Evolutionary conservation across 495 filamentous ascomycete species (phyloP).

Genomic region (Podospora fimiseda): DNA sequence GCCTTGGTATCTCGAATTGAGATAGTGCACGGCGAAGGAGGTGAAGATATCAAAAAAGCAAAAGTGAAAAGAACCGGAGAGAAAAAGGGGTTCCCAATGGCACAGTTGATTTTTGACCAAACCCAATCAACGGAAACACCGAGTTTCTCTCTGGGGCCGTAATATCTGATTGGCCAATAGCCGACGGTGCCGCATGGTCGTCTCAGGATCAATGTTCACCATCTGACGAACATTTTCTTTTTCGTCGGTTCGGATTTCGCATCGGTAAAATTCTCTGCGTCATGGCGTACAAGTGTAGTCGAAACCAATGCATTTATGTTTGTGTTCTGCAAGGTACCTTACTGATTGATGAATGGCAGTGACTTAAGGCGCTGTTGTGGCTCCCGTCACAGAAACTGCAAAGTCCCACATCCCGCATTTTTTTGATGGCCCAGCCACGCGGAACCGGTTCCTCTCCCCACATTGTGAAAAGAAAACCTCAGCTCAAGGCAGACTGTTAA

Average conservation of each 20-base stretch:
- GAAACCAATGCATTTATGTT: not conserved
- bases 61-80: not conserved
- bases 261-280: constrained; percentile 1
- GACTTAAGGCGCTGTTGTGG: constrained; percentile 3
- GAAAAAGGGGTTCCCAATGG: not conserved
- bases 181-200: constrained; percentile 5
- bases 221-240: not conserved
- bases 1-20: not conserved
- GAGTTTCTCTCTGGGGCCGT: not conserved
- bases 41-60: not conserved
- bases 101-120: not conserved
- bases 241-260: not conserved
- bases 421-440: constrained; percentile 10
- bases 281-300: too few relatives aligned
- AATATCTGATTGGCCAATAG: constrained; percentile 4
- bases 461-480: not conserved
- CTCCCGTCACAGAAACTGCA: not conserved
- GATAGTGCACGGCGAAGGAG: not conserved
- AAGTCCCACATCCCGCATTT: not conserved
- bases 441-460: constrained; percentile 1
- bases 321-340: too few relatives aligned
- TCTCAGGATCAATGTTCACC: constrained; percentile 5
- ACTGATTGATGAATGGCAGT: not conserved
- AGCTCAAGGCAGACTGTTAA: not conserved
- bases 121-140: not conserved